Conservation (phyloP, 1,284 basidiomycete species). For the Ustilago xerochloae region DNA sequence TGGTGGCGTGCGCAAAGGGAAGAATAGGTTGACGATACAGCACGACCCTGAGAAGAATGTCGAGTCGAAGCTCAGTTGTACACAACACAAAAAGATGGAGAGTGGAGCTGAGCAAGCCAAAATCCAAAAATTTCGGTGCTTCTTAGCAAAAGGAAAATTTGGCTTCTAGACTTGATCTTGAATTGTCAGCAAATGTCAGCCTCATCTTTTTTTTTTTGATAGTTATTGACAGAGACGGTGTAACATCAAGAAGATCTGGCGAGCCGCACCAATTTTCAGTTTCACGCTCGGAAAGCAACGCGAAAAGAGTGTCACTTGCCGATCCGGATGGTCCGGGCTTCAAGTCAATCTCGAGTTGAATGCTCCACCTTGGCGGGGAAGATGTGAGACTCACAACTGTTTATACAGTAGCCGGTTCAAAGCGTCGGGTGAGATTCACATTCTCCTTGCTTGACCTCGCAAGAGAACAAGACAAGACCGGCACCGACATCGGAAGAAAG, state of each 20-base stretch:
- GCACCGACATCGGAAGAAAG: conserved; percentile 20
- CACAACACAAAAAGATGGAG: background rate
- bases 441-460: no score
- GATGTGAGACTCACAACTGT: no score
- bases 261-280: background rate
- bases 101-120: background rate
- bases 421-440: no score
- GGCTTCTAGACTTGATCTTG: conserved; percentile 12
- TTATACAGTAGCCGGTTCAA: no score
- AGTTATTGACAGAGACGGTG: background rate
- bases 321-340: conserved; percentile 42
- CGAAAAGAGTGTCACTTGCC: conserved; percentile 1
- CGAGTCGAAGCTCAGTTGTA: background rate
- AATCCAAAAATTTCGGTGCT: conserved; percentile 19
- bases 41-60: background rate
- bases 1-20: background rate
- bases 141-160: conserved; percentile 19
- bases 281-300: conserved; percentile 34
- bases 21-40: background rate
- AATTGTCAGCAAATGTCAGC: conserved; percentile 36
- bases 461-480: background rate
- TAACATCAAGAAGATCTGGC: background rate
- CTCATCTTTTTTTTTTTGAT: background rate
- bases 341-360: background rate
- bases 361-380: conserved; percentile 17